Evolutionary conservation across 371 early-diverging fungal species (phyloP).

Genomic region (Syncephalastrum monosporum): DNA sequence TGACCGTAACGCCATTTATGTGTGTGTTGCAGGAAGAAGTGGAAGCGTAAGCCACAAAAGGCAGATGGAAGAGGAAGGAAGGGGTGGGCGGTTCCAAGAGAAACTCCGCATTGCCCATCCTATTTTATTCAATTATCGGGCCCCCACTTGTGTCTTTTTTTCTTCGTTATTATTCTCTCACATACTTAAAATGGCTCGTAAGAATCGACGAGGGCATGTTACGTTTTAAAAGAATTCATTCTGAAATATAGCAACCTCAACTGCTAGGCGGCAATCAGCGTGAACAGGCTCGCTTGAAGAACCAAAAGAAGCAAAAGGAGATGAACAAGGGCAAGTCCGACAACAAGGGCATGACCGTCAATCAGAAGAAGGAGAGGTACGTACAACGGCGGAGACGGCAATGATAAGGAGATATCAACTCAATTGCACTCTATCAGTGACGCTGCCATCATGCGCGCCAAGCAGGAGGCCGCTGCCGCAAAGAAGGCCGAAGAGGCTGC

Average conservation of each 20-base stretch:
- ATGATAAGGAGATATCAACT: not conserved
- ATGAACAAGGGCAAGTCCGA: slow-evolving; percentile 38
- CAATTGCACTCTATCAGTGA: slow-evolving; percentile 33
- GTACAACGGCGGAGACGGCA: not conserved
- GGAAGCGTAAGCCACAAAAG: too few relatives aligned
- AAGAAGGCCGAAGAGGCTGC: slow-evolving; percentile 33
- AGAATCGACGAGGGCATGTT: too few relatives aligned
- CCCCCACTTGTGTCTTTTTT: too few relatives aligned
- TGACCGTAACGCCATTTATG: too few relatives aligned
- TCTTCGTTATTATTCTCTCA: too few relatives aligned
- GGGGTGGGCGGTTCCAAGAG: too few relatives aligned
- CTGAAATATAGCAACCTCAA: slow-evolving; percentile 1
- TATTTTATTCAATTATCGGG: too few relatives aligned
- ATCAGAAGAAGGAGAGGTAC: slow-evolving; percentile 57
- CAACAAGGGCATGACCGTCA: slow-evolving; percentile 38
- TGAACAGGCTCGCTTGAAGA: slow-evolving; percentile 57
- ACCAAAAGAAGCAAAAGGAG: slow-evolving; percentile 49
- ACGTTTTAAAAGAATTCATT: not conserved
- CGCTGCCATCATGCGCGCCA: slow-evolving; percentile 60
- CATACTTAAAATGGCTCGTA: too few relatives aligned
- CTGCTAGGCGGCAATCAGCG: slow-evolving; percentile 56
- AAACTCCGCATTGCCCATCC: too few relatives aligned
- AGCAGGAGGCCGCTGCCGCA: slow-evolving; percentile 53
- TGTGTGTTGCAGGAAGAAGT: too few relatives aligned
- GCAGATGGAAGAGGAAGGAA: too few relatives aligned